Evolutionary conservation across 2,329 filamentous ascomycete genomes (phyloP).

Genomic region (Sclerotinia trifoliorum): DNA sequence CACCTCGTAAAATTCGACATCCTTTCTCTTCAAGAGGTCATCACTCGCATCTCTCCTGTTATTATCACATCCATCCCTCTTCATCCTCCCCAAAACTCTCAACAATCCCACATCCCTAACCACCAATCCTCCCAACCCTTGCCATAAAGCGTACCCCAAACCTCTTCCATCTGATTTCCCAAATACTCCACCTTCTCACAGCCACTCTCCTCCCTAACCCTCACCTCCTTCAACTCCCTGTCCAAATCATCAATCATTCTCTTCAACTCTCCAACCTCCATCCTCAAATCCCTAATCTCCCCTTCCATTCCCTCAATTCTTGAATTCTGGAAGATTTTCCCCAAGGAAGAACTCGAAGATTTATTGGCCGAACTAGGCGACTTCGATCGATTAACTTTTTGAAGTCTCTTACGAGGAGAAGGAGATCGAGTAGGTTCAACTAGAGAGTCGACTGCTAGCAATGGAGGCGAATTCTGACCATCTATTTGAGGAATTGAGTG

Average conservation of each 20-base stretch:
- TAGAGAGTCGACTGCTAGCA: background rate
- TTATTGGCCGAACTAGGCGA: background rate
- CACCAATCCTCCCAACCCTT: slow-evolving; percentile 15
- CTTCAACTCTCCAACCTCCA: background rate
- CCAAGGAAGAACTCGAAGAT: background rate
- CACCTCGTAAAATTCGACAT: background rate
- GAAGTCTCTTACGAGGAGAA: slow-evolving; percentile 4
- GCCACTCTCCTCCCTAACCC: background rate
- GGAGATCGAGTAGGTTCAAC: background rate
- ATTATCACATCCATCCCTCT: background rate
- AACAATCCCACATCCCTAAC: background rate
- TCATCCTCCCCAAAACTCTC: background rate
- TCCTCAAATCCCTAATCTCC: background rate
- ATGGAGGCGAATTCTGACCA: background rate
- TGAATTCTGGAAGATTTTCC: slow-evolving; percentile 3
- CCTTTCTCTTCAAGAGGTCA: background rate
- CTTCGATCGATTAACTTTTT: background rate
- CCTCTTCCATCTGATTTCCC: background rate
- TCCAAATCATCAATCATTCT: background rate
- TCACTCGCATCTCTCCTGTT: background rate
- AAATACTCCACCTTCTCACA: background rate
- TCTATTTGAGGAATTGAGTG: slow-evolving; percentile 3
- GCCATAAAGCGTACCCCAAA: background rate
- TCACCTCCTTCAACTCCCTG: background rate
- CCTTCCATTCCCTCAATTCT: slow-evolving; percentile 3